A percentile compares a stretch with the other conserved stretches of the same genome.
phyloP scores from a whole-genome alignment of 2,329 filamentous ascomycete genomes.

The Penicillium sp. region DNA sequence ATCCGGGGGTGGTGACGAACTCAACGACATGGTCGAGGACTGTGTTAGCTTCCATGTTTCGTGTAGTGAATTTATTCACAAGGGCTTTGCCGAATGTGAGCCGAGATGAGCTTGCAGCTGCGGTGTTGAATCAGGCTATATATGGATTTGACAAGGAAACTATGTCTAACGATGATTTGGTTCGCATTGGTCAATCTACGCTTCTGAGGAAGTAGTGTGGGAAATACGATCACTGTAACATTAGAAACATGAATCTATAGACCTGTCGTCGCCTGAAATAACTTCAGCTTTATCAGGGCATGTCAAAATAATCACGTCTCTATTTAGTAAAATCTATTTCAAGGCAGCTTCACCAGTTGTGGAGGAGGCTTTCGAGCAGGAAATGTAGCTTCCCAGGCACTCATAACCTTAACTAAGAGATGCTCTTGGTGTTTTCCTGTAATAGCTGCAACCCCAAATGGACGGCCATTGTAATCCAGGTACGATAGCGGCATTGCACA shows the following conservation, averaged over 20 bases:
- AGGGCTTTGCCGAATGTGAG: constrained; percentile 2
- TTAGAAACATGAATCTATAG: not conserved
- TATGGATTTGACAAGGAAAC: constrained; percentile 7
- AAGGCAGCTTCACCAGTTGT: not conserved
- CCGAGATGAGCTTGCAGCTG: constrained; percentile 4
- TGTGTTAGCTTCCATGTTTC: not conserved
- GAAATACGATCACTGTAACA: not conserved
- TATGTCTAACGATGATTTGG: constrained; percentile 19
- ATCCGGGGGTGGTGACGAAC: constrained; percentile 5
- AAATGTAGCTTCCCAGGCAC: constrained; percentile 16
- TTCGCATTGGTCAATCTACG: constrained; percentile 4
- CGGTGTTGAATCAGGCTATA: constrained; percentile 5
- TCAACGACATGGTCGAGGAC: constrained; percentile 4
- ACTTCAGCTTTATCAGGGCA: no score
- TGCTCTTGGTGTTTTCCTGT: constrained; percentile 9
- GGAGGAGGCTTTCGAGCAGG: constrained; percentile 8
- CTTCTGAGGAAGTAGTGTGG: not conserved
- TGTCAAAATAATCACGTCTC: not conserved
- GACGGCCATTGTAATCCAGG: constrained; percentile 13
- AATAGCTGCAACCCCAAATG: constrained; percentile 14
- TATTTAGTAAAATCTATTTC: not conserved
- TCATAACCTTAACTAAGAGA: constrained; percentile 13
- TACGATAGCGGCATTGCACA: constrained; percentile 14
- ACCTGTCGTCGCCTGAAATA: no score
- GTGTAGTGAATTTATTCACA: constrained; percentile 2